Base-by-base conservation (phyloP, 805 yeast genomes). In the Metschnikowia rubicola region DNA sequence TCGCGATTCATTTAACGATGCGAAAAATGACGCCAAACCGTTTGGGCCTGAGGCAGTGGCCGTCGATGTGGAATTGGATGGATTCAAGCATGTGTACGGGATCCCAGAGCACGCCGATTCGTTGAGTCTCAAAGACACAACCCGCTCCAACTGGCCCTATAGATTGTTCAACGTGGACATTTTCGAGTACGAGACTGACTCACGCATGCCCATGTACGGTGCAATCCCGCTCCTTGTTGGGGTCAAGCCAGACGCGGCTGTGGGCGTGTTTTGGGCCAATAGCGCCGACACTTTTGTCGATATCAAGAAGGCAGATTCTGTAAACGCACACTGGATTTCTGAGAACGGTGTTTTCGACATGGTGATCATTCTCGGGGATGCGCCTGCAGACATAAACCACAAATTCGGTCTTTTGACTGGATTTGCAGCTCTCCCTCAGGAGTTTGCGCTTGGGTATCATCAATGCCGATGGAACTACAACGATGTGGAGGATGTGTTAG, bases 381-480 rank as follows among this genome's bases (percentile, higher is more conserved):
- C 79, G 0, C 84, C 88, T 1, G 62, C 66, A 1, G 75, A 73
- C 13, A 74, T 94, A 19, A 76, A 83, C 35, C 59, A 71, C 36
- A 73, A 81, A 31, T 92, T 86, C 63, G 84, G 89, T 1, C 55
- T 63, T 2, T 64, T 94, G 13, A 84, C 96, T 0, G 99, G 99
- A 0, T 77, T 68, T 48, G 75, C 90, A 0, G 64, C 73, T 8
- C 66, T 94, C 10, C 99, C 99, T 1, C 86, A 81, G 53, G 53
- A 83, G 37, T 86, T 90, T 58, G 74, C 96, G 0, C 64, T 90
- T 11, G 98, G 96, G 0, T 88, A 94, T 62, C 98, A 94, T 62
- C 99, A 94, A 66, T 92, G 97, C 62, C 78, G 98, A 60, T 94
- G 99, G 99, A 94, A 94, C 64, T 94, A 94, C 68, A 88, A 88